Evolutionary conservation across 495 filamentous ascomycete genomes (phyloP).

Genomic region (Sabuloglossum arenarium): DNA sequence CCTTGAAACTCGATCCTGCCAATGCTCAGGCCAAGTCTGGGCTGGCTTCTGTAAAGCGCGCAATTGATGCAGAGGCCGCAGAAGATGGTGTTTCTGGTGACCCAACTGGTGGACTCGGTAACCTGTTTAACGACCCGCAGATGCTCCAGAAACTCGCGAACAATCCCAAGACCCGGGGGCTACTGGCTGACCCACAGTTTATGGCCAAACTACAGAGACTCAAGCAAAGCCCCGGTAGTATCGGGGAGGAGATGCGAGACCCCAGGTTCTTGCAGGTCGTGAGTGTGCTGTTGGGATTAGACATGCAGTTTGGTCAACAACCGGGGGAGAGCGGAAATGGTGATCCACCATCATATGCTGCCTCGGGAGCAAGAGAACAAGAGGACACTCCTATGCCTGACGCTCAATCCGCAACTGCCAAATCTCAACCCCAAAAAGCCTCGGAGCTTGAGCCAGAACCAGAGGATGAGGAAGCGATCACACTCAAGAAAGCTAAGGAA

Average conservation of each 20-base stretch:
- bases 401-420: constrained; percentile 26
- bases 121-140: constrained; percentile 84
- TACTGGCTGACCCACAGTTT: constrained; percentile 69
- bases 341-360: constrained; percentile 9
- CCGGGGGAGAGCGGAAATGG: constrained; percentile 25
- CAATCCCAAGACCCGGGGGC: constrained; percentile 81
- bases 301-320: constrained; percentile 69
- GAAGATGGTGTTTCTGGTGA: constrained; percentile 43
- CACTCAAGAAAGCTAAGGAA: constrained; percentile 75
- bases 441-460: constrained; percentile 38
- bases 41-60: constrained; percentile 58
- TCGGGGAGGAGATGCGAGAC: constrained; percentile 65
- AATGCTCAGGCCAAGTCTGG: constrained; percentile 89
- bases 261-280: constrained; percentile 87
- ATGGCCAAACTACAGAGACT: constrained; percentile 74
- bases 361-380: constrained; percentile 23
- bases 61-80: constrained; percentile 61
- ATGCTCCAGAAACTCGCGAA: constrained; percentile 72
- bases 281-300: constrained; percentile 80
- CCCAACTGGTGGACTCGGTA: constrained; percentile 54
- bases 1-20: constrained; percentile 70
- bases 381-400: constrained; percentile 72
- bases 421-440: constrained; percentile 29
- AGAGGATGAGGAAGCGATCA: constrained; percentile 59
- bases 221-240: constrained; percentile 56